These are phyloP conservation scores for Cylindricascospora bacillispora DNA, from an alignment of 1,139 yeast species.

Conservation along the genomic window DNA sequence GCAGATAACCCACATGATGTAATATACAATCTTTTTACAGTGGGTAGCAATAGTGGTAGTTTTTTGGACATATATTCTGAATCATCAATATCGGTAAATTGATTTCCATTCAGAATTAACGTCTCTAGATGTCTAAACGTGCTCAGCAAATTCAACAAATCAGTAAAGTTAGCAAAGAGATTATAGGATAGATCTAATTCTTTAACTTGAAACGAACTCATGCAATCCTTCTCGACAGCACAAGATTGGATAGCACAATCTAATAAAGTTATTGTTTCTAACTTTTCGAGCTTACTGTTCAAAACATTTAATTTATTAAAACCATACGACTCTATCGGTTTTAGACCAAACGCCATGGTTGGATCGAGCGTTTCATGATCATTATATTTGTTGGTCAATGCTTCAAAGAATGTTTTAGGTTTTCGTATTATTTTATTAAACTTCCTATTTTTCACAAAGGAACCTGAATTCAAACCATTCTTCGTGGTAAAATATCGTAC, in stretches of 20 bases:
- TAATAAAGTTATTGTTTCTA: constrained; percentile 38
- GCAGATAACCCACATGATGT: background rate
- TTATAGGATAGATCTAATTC: constrained; percentile 38
- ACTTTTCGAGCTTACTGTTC: constrained; percentile 35
- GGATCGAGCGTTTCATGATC: constrained; percentile 9
- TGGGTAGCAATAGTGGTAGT: background rate
- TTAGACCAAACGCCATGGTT: constrained; percentile 35
- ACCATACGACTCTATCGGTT: constrained; percentile 50
- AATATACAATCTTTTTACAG: background rate
- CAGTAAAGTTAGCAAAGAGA: too few relatives aligned
- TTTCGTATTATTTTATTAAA: constrained; percentile 8
- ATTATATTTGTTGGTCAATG: constrained; percentile 37
- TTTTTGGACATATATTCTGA: background rate
- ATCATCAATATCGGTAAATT: background rate
- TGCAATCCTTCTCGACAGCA: too few relatives aligned
- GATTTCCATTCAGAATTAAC: background rate
- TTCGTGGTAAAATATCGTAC: constrained; percentile 33
- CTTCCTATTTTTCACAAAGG: constrained; percentile 45
- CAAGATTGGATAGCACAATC: constrained; percentile 2
- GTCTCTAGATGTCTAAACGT: background rate
- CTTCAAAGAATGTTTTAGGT: constrained; percentile 35
- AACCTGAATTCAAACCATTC: constrained; percentile 36
- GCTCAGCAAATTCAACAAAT: constrained; percentile 11
- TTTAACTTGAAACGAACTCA: too few relatives aligned
- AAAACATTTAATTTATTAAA: constrained; percentile 40